phyloP scores from a whole-genome alignment of 306 rosid genomes.

The Sindora glabra region DNA sequence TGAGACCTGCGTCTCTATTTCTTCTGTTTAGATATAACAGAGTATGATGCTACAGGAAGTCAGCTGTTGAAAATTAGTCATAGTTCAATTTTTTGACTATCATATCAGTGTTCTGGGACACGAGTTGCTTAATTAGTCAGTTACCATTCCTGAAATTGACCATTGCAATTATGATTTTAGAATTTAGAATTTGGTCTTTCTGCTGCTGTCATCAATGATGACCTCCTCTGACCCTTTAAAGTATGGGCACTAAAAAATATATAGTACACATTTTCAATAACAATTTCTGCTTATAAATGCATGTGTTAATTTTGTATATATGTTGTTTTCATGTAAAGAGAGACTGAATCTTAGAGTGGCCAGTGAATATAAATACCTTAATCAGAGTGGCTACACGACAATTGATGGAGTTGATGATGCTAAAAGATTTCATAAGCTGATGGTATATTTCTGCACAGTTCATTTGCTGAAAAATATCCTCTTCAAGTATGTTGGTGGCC shows the following conservation, averaged over 20 bases:
- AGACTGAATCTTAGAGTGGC: constrained; percentile 62
- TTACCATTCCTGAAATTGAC: neutral
- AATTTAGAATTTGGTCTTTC: neutral
- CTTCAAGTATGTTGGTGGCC: constrained; percentile 11
- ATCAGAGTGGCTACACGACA: constrained; percentile 70
- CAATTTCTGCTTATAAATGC: neutral
- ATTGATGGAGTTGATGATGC: constrained; percentile 73
- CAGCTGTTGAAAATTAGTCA: neutral
- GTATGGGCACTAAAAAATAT: neutral
- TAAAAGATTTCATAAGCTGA: constrained; percentile 44
- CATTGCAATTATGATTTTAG: neutral
- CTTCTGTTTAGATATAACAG: neutral
- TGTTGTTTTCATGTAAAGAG: constrained; percentile 42
- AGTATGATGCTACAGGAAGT: too few relatives aligned
- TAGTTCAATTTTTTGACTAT: neutral
- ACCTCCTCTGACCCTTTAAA: constrained; percentile 5
- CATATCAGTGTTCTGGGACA: constrained; percentile 3
- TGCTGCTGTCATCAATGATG: neutral
- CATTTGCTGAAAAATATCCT: constrained; percentile 16
- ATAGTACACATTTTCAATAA: neutral
- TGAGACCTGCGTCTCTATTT: neutral
- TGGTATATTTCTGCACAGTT: constrained; percentile 41
- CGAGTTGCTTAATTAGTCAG: neutral
- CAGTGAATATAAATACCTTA: constrained; percentile 78
- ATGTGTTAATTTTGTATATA: too few relatives aligned